Percentiles rank a stretch among this genome's conserved stretches.
phyloP scores from a whole-genome alignment of 305 asterid genomes.

The Fraxinus greggii region DNA sequence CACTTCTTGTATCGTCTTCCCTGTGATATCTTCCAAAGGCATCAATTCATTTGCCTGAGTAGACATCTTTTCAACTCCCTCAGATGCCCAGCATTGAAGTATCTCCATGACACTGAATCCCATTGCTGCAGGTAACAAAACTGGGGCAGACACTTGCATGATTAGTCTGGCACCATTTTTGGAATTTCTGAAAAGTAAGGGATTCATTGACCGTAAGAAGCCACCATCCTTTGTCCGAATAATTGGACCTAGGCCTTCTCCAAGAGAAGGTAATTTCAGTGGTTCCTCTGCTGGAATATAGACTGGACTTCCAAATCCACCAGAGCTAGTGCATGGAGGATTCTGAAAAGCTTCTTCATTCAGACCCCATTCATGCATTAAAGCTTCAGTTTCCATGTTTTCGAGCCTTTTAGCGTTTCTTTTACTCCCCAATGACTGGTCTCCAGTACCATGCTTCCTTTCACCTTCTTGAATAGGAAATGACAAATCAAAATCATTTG shows the following conservation, averaged over 20 bases:
- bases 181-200: slow-evolving; percentile 62
- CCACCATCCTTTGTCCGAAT: slow-evolving; percentile 52
- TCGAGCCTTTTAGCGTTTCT: slow-evolving; percentile 62
- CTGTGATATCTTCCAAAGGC: slow-evolving; percentile 78
- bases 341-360: slow-evolving; percentile 58
- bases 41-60: slow-evolving; percentile 51
- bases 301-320: slow-evolving; percentile 91
- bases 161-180: slow-evolving; percentile 65
- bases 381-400: slow-evolving; percentile 72
- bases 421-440: slow-evolving; percentile 46
- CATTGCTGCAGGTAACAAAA: slow-evolving; percentile 65
- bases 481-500: slow-evolving; percentile 59
- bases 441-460: slow-evolving; percentile 26
- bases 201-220: slow-evolving; percentile 63
- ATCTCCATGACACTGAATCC: slow-evolving; percentile 59
- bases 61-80: slow-evolving; percentile 64
- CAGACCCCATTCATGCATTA: slow-evolving; percentile 82
- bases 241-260: slow-evolving; percentile 62
- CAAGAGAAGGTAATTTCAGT: slow-evolving; percentile 44
- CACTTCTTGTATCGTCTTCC: slow-evolving; percentile 64
- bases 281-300: slow-evolving; percentile 58
- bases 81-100: slow-evolving; percentile 63
- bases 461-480: slow-evolving; percentile 41
- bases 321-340: slow-evolving; percentile 48
- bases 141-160: slow-evolving; percentile 68